A percentile compares a stretch with the other conserved stretches of the same genome.
Evolutionary conservation across 1,284 basidiomycete genomes (phyloP).

Genomic region (Sporisorium reilianum): DNA sequence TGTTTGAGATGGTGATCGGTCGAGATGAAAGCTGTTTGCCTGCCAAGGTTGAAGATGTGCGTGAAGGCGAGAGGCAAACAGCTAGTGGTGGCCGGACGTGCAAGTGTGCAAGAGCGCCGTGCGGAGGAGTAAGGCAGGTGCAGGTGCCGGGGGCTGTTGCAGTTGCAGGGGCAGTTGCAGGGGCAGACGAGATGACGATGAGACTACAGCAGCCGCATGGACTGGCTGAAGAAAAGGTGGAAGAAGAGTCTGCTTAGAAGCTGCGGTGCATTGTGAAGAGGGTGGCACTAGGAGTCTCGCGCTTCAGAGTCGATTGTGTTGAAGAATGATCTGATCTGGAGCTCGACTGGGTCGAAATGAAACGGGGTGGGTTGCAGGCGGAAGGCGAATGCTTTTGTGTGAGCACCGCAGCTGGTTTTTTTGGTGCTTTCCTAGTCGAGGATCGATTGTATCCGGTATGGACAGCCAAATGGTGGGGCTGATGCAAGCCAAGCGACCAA

Average conservation of each 20-base stretch:
- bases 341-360: conserved; percentile 12
- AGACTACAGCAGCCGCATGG: background rate
- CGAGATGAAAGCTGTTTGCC: background rate
- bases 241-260: background rate
- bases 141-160: background rate
- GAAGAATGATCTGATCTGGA: conserved; percentile 1
- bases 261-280: conserved; percentile 14
- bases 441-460: conserved; percentile 5
- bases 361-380: conserved; percentile 1
- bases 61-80: background rate
- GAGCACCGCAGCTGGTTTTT: background rate
- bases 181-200: background rate
- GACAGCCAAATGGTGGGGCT: background rate
- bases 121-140: background rate
- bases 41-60: background rate
- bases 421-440: background rate
- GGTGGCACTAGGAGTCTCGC: background rate
- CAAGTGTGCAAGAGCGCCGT: background rate
- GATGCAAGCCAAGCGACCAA: conserved; percentile 1
- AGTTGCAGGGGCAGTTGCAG: background rate
- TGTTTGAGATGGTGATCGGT: background rate
- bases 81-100: background rate
- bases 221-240: background rate
- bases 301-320: conserved; percentile 8
- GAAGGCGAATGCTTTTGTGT: background rate